A percentile compares a stretch with the other conserved stretches of the same genome.
These are phyloP conservation scores for Epichloe sibirici DNA, from an alignment of 2,329 filamentous ascomycete species.

Conservation along the genomic window DNA sequence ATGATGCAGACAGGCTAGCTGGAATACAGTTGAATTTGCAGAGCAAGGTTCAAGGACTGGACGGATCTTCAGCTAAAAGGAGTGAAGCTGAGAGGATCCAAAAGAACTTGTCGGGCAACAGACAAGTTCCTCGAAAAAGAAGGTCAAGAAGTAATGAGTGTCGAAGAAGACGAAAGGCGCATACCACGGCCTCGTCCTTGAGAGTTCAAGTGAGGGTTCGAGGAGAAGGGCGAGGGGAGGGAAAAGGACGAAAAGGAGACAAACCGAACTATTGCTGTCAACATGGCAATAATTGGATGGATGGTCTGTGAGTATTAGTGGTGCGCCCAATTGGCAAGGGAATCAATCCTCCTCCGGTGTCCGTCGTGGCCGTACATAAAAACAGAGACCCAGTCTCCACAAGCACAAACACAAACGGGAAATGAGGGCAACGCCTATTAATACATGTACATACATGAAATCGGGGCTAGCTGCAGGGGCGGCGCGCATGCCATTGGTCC, in stretches of 20 bases:
- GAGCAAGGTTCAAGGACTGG: slow-evolving; percentile 17
- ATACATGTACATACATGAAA: not conserved
- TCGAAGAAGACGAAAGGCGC: not conserved
- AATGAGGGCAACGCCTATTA: slow-evolving; percentile 6
- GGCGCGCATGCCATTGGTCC: slow-evolving; percentile 4
- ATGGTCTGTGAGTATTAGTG: no score
- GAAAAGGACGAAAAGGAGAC: slow-evolving; percentile 3
- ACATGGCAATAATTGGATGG: not conserved
- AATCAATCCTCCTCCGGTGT: no score
- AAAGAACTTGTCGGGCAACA: not conserved
- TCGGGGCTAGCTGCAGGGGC: slow-evolving; percentile 5
- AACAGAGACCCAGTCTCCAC: not conserved
- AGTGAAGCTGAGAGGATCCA: slow-evolving; percentile 15
- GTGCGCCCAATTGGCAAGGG: no score
- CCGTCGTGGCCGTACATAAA: no score
- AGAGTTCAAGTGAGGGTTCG: not conserved
- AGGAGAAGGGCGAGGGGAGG: not conserved
- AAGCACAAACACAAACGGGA: slow-evolving; percentile 4
- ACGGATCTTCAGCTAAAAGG: slow-evolving; percentile 25
- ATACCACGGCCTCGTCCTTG: not conserved
- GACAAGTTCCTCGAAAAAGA: not conserved
- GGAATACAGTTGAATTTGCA: slow-evolving; percentile 2
- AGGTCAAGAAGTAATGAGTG: slow-evolving; percentile 1
- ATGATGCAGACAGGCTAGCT: not conserved
- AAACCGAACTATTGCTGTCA: not conserved